Evolutionary conservation across 495 filamentous ascomycete species (phyloP), one percentile per base, ranked within the genome.

Genomic region (Chaetomium tenue): DNA sequence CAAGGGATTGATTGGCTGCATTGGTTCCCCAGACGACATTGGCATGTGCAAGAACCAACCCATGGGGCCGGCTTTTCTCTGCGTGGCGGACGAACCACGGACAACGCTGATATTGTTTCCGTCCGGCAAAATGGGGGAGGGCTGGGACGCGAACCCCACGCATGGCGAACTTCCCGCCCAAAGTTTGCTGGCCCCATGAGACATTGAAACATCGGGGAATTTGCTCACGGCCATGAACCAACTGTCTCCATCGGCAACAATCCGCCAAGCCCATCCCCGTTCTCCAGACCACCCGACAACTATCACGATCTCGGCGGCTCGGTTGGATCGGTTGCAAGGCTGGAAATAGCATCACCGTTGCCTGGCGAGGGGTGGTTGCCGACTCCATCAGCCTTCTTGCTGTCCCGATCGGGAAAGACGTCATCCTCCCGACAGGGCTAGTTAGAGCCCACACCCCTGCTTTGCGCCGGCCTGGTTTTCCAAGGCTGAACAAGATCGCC

Each of bases 401-500:
- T 37, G 42, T 44, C 65, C 56, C 22, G 48, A 61, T 66, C 48
- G 1, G 54, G 63, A 28, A 67, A 70, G 68, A 70, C 65, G 63
- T 64, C 68, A 67, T 66, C 63, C 60, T 60, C 25, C 60, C 56
- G 42, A 44, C 67, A 66, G 60, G 64, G 67, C 60, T 66, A 51
- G 67, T 55, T 66, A 51, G 28, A 46, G 46, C 28, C 0, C 28
- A n/a, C 22, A 55, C 22, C 57, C 62, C 44, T 63, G 64, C 40
- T 37, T 59, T 60, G 55, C 54, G 37, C 57, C 62, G 66, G 66
- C 66, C 53, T 53, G 51, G 60, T 58, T 59, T 59, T 53, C 66
- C 59, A 58, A 60, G 63, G 64, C 59, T 60, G 67, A 69, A 60
- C 63, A 63, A 60, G 65, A 67, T 66, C 67, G 60, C 30, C 63